Base-by-base conservation (phyloP, 2,329 filamentous ascomycete genomes). In the Hymenoscyphus repandus region DNA sequence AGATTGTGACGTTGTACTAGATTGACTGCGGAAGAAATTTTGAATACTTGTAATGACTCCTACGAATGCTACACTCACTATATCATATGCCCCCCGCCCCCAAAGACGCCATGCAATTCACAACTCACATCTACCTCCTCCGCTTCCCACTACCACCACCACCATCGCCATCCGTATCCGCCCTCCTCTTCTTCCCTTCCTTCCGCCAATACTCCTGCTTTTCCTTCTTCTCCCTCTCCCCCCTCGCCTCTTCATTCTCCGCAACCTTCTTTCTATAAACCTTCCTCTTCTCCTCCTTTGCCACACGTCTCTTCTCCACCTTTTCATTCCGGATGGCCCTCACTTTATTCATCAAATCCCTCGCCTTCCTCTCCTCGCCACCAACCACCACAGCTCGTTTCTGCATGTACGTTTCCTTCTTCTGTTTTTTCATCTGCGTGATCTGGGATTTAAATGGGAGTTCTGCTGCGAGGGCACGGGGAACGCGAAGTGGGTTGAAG, bases 391-490 rank as follows among this genome's bases (percentile, higher is more conserved):
- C 90, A 12, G 92, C 93, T 9, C 93, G 87, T 74, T 96, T 96
- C 74, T 95, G 90, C 77, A 95, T 77, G 69, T 99, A 99, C 18
- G 91, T 96, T 65, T 85, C 72, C 63, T 83, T 85, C 68, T 81
- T 83, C 73, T 91, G 89, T 54, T 86, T 83, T 70, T 86, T 86
- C 74, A 87, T 92, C 66, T 83, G 75, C 18, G 86, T 80, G 64
- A 96, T 91, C 69, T 99, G 93, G 11, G 87, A 91, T 68, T 91
- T 92, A 81, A 88, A 99, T 5, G 93, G 93, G 9, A 99, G 80
- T 5, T 89, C 82, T 12, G 90, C 85, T 45, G 90, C 90, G 30
- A 95, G 77, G 57, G 86, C 84, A 50, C 84, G 80, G 2, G 89
- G 89, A n/a, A 95, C 84, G 44, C 76, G 71, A 1, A 83, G 71